Evolutionary conservation across 305 asterid genomes (phyloP).

Genomic region (Fraxinus latifolia): DNA sequence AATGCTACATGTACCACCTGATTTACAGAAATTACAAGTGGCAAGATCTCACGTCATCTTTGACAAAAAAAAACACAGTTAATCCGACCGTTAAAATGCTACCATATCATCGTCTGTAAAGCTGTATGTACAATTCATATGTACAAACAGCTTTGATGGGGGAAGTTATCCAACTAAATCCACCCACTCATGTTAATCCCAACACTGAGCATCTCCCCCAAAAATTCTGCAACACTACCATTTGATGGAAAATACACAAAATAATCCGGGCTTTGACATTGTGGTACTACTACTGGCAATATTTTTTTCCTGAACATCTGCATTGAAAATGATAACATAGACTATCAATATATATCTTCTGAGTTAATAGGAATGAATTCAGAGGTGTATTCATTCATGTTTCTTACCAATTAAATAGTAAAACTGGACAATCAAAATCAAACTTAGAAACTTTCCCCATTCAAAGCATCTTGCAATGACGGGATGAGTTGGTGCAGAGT

Average conservation of each 20-base stretch:
- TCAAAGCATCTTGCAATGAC: conserved; percentile 63
- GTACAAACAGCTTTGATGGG: conserved; percentile 26
- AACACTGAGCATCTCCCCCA: conserved; percentile 97
- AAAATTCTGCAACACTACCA: conserved; percentile 84
- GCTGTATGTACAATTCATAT: too few relatives aligned
- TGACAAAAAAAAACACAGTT: too few relatives aligned
- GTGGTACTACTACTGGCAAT: conserved; percentile 80
- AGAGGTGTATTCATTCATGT: not conserved
- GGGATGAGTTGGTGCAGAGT: conserved; percentile 65
- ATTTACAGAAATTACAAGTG: too few relatives aligned
- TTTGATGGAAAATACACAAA: conserved; percentile 81
- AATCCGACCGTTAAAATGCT: too few relatives aligned
- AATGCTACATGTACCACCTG: too few relatives aligned
- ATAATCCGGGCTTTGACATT: conserved; percentile 90
- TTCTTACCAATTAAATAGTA: not conserved
- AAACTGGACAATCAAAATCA: conserved; percentile 2
- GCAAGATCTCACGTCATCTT: too few relatives aligned
- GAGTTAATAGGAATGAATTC: not conserved
- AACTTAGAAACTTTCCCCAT: conserved; percentile 40
- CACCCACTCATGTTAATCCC: conserved; percentile 83
- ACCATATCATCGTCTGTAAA: too few relatives aligned
- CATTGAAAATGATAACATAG: not conserved
- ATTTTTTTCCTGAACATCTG: conserved; percentile 70
- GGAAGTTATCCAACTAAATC: conserved; percentile 88
- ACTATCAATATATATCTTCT: not conserved